phyloP scores from a whole-genome alignment of 2,329 filamentous ascomycete genomes.

The Claviceps sp. region DNA sequence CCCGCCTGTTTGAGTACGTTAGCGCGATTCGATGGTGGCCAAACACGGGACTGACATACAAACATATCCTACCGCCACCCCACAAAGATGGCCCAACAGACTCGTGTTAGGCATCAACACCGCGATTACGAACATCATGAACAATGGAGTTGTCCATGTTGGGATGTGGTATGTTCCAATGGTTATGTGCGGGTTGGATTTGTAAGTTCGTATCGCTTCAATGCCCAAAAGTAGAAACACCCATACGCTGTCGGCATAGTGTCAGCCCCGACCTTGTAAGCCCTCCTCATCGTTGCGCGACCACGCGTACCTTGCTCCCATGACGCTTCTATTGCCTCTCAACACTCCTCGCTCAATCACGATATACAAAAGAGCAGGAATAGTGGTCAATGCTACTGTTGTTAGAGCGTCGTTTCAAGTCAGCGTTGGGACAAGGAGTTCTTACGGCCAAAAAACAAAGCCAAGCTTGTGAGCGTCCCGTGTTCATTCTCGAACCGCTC shows the following conservation, averaged over 20 bases:
- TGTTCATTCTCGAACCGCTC: conserved; percentile 89
- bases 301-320: conserved; percentile 62
- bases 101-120: conserved; percentile 71
- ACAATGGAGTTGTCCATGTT: conserved; percentile 82
- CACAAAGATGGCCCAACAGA: conserved; percentile 75
- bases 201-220: conserved; percentile 77
- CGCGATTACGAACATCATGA: conserved; percentile 59
- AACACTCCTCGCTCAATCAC: conserved; percentile 64
- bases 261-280: background rate
- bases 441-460: conserved; percentile 84
- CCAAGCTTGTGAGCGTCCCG: conserved; percentile 76
- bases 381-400: conserved; percentile 53
- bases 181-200: conserved; percentile 64
- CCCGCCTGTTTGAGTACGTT: conserved; percentile 42
- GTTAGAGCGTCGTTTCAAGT: background rate
- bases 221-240: conserved; percentile 76
- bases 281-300: background rate
- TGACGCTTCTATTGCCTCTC: conserved; percentile 55
- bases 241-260: conserved; percentile 55
- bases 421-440: conserved; percentile 10
- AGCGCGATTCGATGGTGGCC: background rate
- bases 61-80: conserved; percentile 70
- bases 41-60: conserved; percentile 42
- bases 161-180: conserved; percentile 56
- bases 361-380: conserved; percentile 73